Conservation (phyloP, 768 basidiomycete species). For the Hirschioporus abietinus region DNA sequence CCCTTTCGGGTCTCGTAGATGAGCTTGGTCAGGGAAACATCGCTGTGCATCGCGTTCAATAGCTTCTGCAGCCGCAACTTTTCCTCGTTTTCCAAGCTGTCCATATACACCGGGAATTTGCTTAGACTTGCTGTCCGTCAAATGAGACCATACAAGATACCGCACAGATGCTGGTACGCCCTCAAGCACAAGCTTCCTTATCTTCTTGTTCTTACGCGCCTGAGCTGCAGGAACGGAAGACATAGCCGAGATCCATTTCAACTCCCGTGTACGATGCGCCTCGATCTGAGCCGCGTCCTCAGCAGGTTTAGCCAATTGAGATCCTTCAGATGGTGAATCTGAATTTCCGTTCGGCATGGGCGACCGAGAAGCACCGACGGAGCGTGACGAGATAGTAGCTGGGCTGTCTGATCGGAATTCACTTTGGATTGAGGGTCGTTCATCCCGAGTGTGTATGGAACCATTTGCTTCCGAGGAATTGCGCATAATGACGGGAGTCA, state of each 20-base stretch:
- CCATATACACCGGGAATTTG: slow-evolving; percentile 64
- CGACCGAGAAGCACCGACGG: slow-evolving; percentile 15
- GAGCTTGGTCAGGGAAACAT: slow-evolving; percentile 53
- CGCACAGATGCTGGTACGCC: slow-evolving; percentile 77
- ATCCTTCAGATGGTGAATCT: background rate
- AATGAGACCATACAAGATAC: slow-evolving; percentile 78
- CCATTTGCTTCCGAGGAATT: slow-evolving; percentile 38
- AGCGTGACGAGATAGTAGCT: slow-evolving; percentile 30
- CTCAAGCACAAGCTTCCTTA: slow-evolving; percentile 67
- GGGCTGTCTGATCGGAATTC: slow-evolving; percentile 37
- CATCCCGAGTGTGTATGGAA: slow-evolving; percentile 36
- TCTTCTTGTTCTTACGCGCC: slow-evolving; percentile 74
- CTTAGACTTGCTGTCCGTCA: slow-evolving; percentile 72
- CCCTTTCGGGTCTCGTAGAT: slow-evolving; percentile 51
- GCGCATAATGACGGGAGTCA: slow-evolving; percentile 52
- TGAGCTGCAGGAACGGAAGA: slow-evolving; percentile 51
- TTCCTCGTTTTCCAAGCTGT: slow-evolving; percentile 52
- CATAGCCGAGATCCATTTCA: slow-evolving; percentile 69
- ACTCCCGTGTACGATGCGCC: slow-evolving; percentile 72
- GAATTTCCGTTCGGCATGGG: slow-evolving; percentile 10
- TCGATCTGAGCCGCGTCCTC: slow-evolving; percentile 25
- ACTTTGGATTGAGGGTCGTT: slow-evolving; percentile 28
- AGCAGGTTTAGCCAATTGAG: background rate
- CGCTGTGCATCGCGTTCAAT: slow-evolving; percentile 55
- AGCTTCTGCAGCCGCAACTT: slow-evolving; percentile 40